Base-by-base conservation (phyloP, 2,329 filamentous ascomycete genomes). In the Aspergillus melleus region DNA sequence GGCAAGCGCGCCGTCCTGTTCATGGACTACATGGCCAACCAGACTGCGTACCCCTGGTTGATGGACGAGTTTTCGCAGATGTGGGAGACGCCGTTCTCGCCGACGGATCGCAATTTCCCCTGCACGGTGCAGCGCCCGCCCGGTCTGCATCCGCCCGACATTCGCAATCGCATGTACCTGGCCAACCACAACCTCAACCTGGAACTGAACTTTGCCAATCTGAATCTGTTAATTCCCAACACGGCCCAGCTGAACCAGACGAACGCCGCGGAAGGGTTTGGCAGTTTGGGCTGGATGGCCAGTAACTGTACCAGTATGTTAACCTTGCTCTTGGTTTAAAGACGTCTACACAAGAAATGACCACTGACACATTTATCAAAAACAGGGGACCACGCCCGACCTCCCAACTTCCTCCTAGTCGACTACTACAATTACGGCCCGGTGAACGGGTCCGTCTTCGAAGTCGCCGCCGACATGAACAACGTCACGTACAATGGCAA, bases 151-250 rank as follows among this genome's bases (percentile, higher is more conserved):
- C 70, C 73, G 0, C 76, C 82, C 2, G 81, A 85, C 8, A 83
- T 85, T 0, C 79, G 80, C 59, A 80, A 88, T 30, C 83, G 88
- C 49, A 82, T 96, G 76, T 96, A 93, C 73, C 83, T 96, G 70
- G 85, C 90, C 69, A 97, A 97, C 76, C 93, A 97, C 79, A 97
- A 97, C 72, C 83, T 96, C 60, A 96, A 96, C 74, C 83, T 89
- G 60, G 83, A 92, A 65, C 84, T 96, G 62, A 84, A 84, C 55
- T 76, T 96, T 39, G 85, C 88, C 2, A 86, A 86, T 30, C 72
- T 84, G 16, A 79, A 82, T 20, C 72, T 95, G 50, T 79, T 92
- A 8, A 88, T 95, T 12, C 91, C 91, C 0, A 90, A 90, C 59
- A 86, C 87, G 0, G 84, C 87, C 4, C 72, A 88, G 46, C 77